Evolutionary conservation across 2,329 filamentous ascomycete species (phyloP), one percentile per base, ranked within the genome.

Genomic region (Colletotrichum orchidophilum): DNA sequence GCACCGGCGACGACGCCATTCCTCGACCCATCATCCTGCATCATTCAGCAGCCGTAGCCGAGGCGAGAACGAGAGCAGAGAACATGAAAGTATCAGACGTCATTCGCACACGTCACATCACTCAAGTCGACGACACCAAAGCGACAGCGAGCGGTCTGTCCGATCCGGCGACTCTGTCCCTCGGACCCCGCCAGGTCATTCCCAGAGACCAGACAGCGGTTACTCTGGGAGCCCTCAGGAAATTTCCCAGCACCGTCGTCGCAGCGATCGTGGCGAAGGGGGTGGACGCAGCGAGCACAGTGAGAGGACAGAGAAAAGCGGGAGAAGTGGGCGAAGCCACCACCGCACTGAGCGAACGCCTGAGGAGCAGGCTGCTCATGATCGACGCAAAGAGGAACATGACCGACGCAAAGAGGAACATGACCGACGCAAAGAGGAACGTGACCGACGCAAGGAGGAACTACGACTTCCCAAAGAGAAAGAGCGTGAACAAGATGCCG

Each of bases 341-440:
- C 39, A 46, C 21, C 72, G 68, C 46, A 55, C 63, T 24, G 70
- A 81, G 52, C 83, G 85, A 67, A 86, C 84, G 3, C 78, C 82
- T 2, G 85, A 87, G 72, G 85, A 88, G 74, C 85, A 87, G 70
- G 84, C 81, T 18, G 84, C 82, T 2, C 84, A 87, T 64, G 87
- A 89, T 1, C 83, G 77, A 73, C 83, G 83, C 70, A 87, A 84
- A 76, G 83, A 82, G 62, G 86, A 87, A 74, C 83, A 74, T 18
- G 63, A 27, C 1, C 65, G 73, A 53, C 66, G 61, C 11, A 64
- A 75, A 26, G 73, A 70, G 26, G 65, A 58, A 29, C 71, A 68
- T 27, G 69, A 29, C n/a, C 18, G 71, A 26, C 74, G 57, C 27
- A 66, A 74, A 33, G 49, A 39, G n/a, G 71, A 73, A 12, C 42